Conservation (phyloP, 192 early-diverging fungal genomes). For the Cladochytrium replicatum region DNA sequence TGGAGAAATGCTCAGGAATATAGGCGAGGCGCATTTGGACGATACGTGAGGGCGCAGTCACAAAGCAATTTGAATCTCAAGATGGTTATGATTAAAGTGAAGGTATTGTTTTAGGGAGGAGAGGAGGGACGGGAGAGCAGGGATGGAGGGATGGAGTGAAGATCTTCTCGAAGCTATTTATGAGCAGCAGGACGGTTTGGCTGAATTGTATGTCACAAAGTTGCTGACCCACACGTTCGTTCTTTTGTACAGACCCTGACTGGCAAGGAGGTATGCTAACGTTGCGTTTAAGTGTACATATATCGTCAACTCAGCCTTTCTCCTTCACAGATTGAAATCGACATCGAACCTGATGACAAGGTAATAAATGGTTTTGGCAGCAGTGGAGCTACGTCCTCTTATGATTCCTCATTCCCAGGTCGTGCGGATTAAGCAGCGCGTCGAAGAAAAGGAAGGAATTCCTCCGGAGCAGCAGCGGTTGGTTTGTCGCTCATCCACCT, state of each 20-base stretch:
- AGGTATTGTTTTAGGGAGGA: too few relatives aligned
- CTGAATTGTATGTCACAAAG: not conserved
- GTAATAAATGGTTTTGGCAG: slow-evolving; percentile 14
- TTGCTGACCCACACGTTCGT: not conserved
- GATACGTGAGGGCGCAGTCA: too few relatives aligned
- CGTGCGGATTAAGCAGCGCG: slow-evolving; percentile 77
- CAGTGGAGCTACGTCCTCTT: not conserved
- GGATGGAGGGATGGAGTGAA: too few relatives aligned
- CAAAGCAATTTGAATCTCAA: too few relatives aligned
- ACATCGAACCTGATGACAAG: slow-evolving; percentile 70
- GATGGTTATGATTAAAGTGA: too few relatives aligned
- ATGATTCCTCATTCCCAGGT: slow-evolving; percentile 31
- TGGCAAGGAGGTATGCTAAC: slow-evolving; percentile 69
- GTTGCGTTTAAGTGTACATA: too few relatives aligned
- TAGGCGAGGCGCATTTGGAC: slow-evolving; percentile 33
- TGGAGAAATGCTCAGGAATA: slow-evolving; percentile 45
- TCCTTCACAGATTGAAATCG: slow-evolving; percentile 70
- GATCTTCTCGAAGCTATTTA: too few relatives aligned
- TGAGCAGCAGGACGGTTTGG: not conserved
- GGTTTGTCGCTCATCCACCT: not conserved
- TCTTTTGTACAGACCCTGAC: slow-evolving; percentile 58
- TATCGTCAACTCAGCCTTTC: not conserved
- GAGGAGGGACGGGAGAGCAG: too few relatives aligned
- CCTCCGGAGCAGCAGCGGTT: slow-evolving; percentile 88
- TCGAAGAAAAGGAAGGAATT: slow-evolving; percentile 96